Evolutionary conservation across 345 rosid species (phyloP), one percentile per base, ranked within the genome.

Genomic region (Salix dunnii): DNA sequence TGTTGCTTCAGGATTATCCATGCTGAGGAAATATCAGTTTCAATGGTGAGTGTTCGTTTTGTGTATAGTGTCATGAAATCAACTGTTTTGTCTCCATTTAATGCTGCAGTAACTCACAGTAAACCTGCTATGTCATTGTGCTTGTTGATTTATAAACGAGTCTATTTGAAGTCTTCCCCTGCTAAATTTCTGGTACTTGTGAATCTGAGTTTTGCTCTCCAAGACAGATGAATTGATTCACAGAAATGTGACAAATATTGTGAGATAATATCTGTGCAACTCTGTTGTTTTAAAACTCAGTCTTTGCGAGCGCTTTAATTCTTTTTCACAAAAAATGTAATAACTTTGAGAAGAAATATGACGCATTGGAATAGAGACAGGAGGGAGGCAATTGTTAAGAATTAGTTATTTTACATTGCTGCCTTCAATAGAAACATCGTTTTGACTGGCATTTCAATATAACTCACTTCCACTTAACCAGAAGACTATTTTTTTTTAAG

Each of bases 21-120:
- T 88, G 73, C 62, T 83, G 76, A 87, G 74, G 81, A 91, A 83
- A 79, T 92, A 90, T 77, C 78, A 76, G 76, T 81, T 72, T 42
- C 98, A 94, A 35, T 87, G 94, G 95, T 94, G 81, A 78, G 87
- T 48, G 46, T 23, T 75, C 31, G 46, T 67, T 49, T 23, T 21
- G 18, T 55, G 21, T 17, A 10, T 0, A 1, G 42, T 11, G 31
- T 60, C 9, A 64, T 3, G 23, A 31, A 31, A 33, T 51, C 65
- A 23, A 21, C 7, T 58, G 66, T 12, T 68, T 28, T 68, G 14
- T 25, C 20, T 35, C 42, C 14, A 10, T 30, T 67, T 67, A 33
- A 30, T n/a, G 62, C 20, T 18, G 38, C 11, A 49, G 12, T 40
- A 27, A 53, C 72, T 43, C 27, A 8, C 17, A 64, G 18, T 68